Evolutionary conservation across 805 yeast genomes (phyloP).

Genomic region (Metschnikowia hibisci): DNA sequence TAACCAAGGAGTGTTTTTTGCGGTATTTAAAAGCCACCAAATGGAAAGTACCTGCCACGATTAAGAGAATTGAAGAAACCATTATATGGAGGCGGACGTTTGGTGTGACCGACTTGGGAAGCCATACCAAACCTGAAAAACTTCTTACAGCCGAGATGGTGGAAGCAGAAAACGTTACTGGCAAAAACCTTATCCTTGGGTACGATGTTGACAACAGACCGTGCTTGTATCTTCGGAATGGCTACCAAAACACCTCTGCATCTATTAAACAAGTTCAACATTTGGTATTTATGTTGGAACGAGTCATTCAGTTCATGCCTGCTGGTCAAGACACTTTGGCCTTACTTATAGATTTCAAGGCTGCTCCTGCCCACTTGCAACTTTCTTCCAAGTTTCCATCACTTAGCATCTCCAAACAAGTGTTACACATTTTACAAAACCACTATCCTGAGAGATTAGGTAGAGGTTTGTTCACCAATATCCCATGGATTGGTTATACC

Average conservation of each 20-base stretch:
- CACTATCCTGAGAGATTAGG: constrained; percentile 22
- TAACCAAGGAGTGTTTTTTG: constrained; percentile 50
- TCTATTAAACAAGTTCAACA: constrained; percentile 52
- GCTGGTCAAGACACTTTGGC: constrained; percentile 57
- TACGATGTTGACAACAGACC: constrained; percentile 54
- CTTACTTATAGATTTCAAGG: constrained; percentile 52
- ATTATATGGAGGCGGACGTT: constrained; percentile 54
- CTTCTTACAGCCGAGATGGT: constrained; percentile 40
- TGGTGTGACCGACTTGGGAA: constrained; percentile 38
- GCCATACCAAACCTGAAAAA: constrained; percentile 26
- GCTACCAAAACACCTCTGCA: constrained; percentile 52
- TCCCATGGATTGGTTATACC: constrained; percentile 21
- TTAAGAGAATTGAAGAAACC: constrained; percentile 44
- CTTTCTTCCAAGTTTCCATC: constrained; percentile 46
- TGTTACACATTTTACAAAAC: constrained; percentile 20
- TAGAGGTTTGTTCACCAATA: constrained; percentile 20
- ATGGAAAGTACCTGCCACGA: constrained; percentile 44
- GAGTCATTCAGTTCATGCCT: constrained; percentile 50
- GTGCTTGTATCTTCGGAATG: constrained; percentile 48
- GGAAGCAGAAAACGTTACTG: constrained; percentile 48
- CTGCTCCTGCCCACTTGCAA: constrained; percentile 36
- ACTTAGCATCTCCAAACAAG: constrained; percentile 37
- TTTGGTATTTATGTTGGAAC: constrained; percentile 54
- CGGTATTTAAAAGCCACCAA: constrained; percentile 51
- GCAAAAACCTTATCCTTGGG: constrained; percentile 52